A percentile compares a stretch with the other conserved stretches of the same genome.
Evolutionary conservation across 2,329 filamentous ascomycete species (phyloP).

Genomic region (Atkinsonella hypoxylon): DNA sequence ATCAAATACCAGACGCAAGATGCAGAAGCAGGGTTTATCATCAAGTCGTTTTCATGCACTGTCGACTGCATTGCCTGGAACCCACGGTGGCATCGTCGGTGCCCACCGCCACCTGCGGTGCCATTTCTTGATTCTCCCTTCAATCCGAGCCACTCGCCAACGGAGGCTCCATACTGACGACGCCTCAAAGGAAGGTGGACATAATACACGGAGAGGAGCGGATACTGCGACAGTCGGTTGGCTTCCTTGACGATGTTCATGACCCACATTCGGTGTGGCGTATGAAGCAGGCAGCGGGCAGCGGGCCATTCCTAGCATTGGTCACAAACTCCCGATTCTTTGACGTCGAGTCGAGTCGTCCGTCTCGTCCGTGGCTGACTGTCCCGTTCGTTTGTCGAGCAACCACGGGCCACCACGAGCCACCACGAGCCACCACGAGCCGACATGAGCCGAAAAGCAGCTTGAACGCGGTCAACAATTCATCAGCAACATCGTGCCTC

Average conservation of each 20-base stretch:
- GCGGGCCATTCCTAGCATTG: slow-evolving; percentile 3
- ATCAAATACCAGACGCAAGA: background rate
- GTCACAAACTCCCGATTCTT: background rate
- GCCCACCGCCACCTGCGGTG: background rate
- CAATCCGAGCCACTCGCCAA: background rate
- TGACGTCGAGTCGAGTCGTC: background rate
- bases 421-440: too few relatives aligned
- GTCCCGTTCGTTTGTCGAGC: background rate
- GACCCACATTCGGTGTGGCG: background rate
- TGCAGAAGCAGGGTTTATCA: background rate
- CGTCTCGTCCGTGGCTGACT: background rate
- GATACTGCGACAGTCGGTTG: background rate
- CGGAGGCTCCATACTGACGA: background rate
- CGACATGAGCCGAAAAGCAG: background rate
- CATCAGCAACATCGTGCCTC: too few relatives aligned
- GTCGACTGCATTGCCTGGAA: background rate
- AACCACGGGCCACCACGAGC: too few relatives aligned
- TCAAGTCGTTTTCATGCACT: background rate
- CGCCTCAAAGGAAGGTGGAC: background rate
- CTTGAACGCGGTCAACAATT: too few relatives aligned
- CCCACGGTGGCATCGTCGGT: background rate
- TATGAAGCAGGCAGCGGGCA: background rate
- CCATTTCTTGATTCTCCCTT: background rate
- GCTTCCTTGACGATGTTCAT: background rate
- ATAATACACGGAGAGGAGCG: background rate